These are phyloP conservation scores for Triticum turgidum DNA, from an alignment of 176 grass and related monocot genomes.

Conservation along the genomic window DNA sequence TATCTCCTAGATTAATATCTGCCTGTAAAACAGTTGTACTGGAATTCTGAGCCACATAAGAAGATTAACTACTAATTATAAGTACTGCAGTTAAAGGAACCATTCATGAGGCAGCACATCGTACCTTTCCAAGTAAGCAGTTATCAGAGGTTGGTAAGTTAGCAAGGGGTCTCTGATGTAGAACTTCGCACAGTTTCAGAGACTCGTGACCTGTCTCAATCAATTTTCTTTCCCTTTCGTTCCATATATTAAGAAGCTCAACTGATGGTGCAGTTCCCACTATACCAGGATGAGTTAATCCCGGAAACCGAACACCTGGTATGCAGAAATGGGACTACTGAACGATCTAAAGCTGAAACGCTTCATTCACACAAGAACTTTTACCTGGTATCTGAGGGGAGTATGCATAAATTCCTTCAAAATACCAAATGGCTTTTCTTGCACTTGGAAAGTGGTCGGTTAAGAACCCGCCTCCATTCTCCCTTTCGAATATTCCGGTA, in stretches of 20 bases:
- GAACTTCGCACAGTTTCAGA: constrained; percentile 76
- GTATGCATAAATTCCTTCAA: constrained; percentile 94
- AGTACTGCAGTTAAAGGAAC: background rate
- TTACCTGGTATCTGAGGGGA: constrained; percentile 85
- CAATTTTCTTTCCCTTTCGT: constrained; percentile 78
- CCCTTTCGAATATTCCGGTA: constrained; percentile 90
- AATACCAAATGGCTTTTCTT: constrained; percentile 96
- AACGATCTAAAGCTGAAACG: background rate
- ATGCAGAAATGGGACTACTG: constrained; percentile 4
- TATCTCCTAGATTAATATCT: background rate
- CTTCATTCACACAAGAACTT: constrained; percentile 10
- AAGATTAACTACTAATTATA: background rate
- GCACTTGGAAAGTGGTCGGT: constrained; percentile 86
- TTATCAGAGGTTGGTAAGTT: constrained; percentile 61
- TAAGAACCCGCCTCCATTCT: constrained; percentile 93
- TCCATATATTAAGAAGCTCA: constrained; percentile 89
- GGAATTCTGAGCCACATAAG: background rate
- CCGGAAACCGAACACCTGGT: constrained; percentile 80
- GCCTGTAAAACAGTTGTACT: background rate
- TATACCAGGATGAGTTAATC: constrained; percentile 87
- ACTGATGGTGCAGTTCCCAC: constrained; percentile 85
- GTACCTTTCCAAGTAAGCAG: constrained; percentile 84
- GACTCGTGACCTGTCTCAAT: constrained; percentile 43
- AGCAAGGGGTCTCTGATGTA: constrained; percentile 83
- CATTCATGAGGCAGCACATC: constrained; percentile 2